phyloP scores from a whole-genome alignment of 345 rosid genomes.

The Hevea brasiliensis region DNA sequence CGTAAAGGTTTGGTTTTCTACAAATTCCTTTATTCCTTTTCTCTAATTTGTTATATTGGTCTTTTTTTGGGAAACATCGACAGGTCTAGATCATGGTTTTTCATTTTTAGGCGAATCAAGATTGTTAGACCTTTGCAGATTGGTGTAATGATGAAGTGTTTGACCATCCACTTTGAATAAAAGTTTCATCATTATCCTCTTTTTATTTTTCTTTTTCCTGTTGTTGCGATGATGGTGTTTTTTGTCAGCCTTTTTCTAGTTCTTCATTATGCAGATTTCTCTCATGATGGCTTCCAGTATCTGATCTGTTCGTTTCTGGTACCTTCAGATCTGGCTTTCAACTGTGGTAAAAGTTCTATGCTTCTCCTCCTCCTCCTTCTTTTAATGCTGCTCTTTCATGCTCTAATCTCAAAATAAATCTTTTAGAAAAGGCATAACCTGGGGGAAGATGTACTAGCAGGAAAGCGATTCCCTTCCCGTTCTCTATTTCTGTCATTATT shows the following conservation, averaged over 20 bases:
- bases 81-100: conserved; percentile 15
- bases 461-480: conserved; percentile 9
- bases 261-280: conserved; percentile 29
- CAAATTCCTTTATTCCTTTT: neutral
- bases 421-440: conserved; percentile 3
- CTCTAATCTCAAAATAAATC: conserved; percentile 9
- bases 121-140: conserved; percentile 2
- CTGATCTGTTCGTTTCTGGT: conserved; percentile 52
- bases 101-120: conserved; percentile 6
- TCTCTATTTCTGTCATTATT: conserved; percentile 9
- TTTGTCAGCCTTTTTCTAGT: conserved; percentile 23
- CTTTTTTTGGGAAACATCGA: neutral
- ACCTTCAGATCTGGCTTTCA: conserved; percentile 42
- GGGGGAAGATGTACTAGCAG: conserved; percentile 7
- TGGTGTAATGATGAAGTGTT: conserved; percentile 27
- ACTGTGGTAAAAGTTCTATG: conserved; percentile 13
- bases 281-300: conserved; percentile 41
- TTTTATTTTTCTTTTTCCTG: conserved; percentile 24
- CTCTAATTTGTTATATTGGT: neutral
- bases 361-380: neutral
- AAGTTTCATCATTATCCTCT: conserved; percentile 54
- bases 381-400: conserved; percentile 17
- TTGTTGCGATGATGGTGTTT: conserved; percentile 34
- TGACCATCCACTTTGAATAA: conserved; percentile 23
- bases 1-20: conserved; percentile 37